Percentiles rank a stretch among this genome's conserved stretches.
These are phyloP conservation scores for Didymosphaeria variabile DNA, from an alignment of 2,329 filamentous ascomycete genomes.

Conservation along the genomic window DNA sequence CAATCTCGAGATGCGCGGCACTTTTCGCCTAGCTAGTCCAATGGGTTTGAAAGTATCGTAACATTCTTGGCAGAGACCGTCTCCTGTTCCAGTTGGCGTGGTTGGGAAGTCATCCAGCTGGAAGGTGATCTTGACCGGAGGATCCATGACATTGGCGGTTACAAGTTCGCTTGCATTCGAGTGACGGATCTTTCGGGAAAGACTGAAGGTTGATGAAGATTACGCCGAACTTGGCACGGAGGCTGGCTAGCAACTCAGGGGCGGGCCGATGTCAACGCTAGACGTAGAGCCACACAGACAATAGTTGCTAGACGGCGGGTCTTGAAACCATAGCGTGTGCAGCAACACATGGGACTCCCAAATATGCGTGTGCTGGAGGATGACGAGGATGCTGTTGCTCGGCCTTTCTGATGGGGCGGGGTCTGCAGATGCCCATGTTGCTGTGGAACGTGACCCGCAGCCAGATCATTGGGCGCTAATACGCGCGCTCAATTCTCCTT, in stretches of 20 bases:
- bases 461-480: neutral
- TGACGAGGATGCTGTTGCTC: neutral
- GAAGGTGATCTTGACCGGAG: slow-evolving; percentile 8
- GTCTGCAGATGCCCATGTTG: neutral
- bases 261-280: slow-evolving; percentile 10
- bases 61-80: slow-evolving; percentile 11
- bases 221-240: slow-evolving; percentile 1
- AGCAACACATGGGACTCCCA: slow-evolving; percentile 1
- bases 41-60: slow-evolving; percentile 6
- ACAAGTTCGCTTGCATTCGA: neutral
- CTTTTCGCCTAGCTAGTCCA: neutral
- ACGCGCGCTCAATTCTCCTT: neutral
- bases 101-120: slow-evolving; percentile 6
- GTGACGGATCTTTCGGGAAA: neutral
- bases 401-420: neutral
- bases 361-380: neutral
- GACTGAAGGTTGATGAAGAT: neutral
- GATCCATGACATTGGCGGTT: neutral
- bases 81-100: slow-evolving; percentile 4
- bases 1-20: slow-evolving; percentile 9
- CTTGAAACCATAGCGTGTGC: slow-evolving; percentile 7
- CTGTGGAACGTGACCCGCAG: neutral
- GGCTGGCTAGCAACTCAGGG: slow-evolving; percentile 11
- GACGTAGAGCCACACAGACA: slow-evolving; percentile 1
- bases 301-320: slow-evolving; percentile 7